Percentiles rank a stretch among this genome's conserved stretches.
phyloP scores from a whole-genome alignment of 2,329 filamentous ascomycete genomes.

The Aspergillus aculeatinus region DNA sequence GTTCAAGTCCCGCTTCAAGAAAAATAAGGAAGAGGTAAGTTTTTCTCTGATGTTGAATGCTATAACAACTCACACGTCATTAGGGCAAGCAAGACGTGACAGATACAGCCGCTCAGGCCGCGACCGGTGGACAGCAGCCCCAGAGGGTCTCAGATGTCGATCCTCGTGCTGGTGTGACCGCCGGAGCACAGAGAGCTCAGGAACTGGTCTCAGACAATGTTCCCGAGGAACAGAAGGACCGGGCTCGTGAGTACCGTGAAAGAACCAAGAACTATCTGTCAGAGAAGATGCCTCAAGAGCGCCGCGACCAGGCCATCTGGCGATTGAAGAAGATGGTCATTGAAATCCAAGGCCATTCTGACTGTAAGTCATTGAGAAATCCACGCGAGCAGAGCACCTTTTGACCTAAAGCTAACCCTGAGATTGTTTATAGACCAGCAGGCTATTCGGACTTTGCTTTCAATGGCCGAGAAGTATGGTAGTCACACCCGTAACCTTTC shows the following conservation, averaged over 20 bases:
- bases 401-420: conserved; percentile 8
- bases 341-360: conserved; percentile 91
- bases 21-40: conserved; percentile 50
- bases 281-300: conserved; percentile 86
- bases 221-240: conserved; percentile 57
- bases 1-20: conserved; percentile 60
- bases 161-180: conserved; percentile 46
- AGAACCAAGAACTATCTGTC: conserved; percentile 71
- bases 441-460: conserved; percentile 84
- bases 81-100: conserved; percentile 52
- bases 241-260: conserved; percentile 37
- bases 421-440: conserved; percentile 60
- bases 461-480: conserved; percentile 80
- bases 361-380: conserved; percentile 57
- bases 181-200: conserved; percentile 40
- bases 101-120: conserved; percentile 54
- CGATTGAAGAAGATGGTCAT: conserved; percentile 97
- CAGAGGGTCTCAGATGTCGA: conserved; percentile 54
- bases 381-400: neutral
- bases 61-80: neutral
- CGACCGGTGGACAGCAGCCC: conserved; percentile 49
- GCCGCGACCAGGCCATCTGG: conserved; percentile 87
- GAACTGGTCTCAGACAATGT: conserved; percentile 62
- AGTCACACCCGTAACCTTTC: conserved; percentile 68
- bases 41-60: neutral